phyloP scores from a whole-genome alignment of 306 rosid species.

The Acacia confusa region DNA sequence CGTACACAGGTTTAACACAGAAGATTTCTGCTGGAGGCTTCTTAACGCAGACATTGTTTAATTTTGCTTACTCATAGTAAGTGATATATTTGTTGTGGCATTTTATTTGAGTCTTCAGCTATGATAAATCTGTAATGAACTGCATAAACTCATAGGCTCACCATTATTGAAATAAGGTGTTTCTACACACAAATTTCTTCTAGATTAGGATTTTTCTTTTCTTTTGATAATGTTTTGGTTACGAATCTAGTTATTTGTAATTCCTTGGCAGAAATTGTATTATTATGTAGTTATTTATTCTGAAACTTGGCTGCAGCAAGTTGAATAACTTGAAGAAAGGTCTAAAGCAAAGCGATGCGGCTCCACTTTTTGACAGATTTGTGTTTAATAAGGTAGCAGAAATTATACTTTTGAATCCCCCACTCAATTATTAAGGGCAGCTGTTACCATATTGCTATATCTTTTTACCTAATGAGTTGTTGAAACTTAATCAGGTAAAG shows the following conservation, averaged over 20 bases:
- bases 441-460: not conserved
- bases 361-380: constrained; percentile 75
- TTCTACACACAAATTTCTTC: constrained; percentile 7
- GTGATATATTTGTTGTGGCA: constrained; percentile 33
- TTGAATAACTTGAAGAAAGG: constrained; percentile 71
- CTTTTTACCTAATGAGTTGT: constrained; percentile 37
- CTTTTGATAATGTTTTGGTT: not conserved
- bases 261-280: constrained; percentile 6
- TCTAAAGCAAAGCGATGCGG: constrained; percentile 47
- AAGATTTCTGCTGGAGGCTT: constrained; percentile 79
- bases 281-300: constrained; percentile 26
- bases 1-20: constrained; percentile 76
- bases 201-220: not conserved
- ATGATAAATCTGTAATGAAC: not conserved
- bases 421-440: not conserved
- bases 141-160: not conserved
- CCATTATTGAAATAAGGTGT: not conserved
- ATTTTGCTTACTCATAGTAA: constrained; percentile 76
- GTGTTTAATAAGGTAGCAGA: constrained; percentile 80
- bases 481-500: constrained; percentile 63
- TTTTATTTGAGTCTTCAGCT: not conserved
- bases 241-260: constrained; percentile 8
- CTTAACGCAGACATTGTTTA: constrained; percentile 67
- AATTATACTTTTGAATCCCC: not conserved
- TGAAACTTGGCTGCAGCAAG: constrained; percentile 59